Base-by-base conservation (phyloP, 2,329 filamentous ascomycete genomes). In the Aspergillus tanneri region DNA sequence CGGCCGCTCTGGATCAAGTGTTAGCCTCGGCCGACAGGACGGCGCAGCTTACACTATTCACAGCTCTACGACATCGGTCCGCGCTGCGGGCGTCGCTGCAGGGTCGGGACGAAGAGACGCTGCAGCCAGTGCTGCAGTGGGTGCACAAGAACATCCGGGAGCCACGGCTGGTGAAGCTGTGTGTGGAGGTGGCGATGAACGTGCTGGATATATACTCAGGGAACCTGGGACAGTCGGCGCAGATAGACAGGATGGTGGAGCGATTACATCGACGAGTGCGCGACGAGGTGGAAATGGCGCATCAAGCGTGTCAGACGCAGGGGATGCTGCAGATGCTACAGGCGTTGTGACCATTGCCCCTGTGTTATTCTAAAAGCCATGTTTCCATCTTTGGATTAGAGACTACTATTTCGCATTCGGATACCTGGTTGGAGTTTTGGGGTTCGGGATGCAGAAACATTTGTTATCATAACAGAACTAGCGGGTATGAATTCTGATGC, bases 141-240 rank as follows among this genome's bases (percentile, higher is more conserved):
- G 79, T 92, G 8, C 83, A 84, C 67, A 85, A 82, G 58, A 83
- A 92, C 70, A 86, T 99, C 58, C 79, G 84, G 30, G 87, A 96
- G 65, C 89, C 92, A 25, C 83, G 88, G 46, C 87, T 93, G 66
- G 84, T 93, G 39, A 80, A 80, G 51, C 74, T 96, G 25, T 90
- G 88, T 62, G 87, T 90, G 19, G 92, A 97, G 68, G 83, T 93
- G 18, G 85, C 86, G 12, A 80, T 95, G 62, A 79, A 90, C 50
- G 76, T 97, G 27, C 75, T 97, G 16, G 92, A 99, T 63, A 75
- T 97, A 28, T 99, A 97, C 68, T 84, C 87, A 23, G 85, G 88
- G 65, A 87, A 90, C 58, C 78, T 90, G 19, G 87, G 83, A 2
- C 83, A 84, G 41, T 90, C 86, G 27, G 77, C 81, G 5, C 84